A percentile compares a stretch with the other conserved stretches of the same genome.
These are phyloP conservation scores for Apiospora aurea DNA, from an alignment of 2,329 filamentous ascomycete genomes.

Conservation along the genomic window DNA sequence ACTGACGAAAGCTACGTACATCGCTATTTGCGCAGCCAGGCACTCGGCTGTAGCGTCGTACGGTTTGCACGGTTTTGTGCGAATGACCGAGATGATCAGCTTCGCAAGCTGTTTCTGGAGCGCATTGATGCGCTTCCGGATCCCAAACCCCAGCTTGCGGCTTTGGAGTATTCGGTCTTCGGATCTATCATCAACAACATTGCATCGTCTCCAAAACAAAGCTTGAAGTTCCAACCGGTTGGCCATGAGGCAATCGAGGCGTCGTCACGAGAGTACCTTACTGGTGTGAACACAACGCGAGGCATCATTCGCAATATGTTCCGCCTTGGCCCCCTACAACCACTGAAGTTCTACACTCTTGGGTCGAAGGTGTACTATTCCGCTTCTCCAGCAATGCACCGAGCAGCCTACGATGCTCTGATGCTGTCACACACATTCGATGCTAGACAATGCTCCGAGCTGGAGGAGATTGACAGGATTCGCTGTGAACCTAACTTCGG, in stretches of 20 bases:
- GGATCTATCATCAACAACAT: conserved; percentile 42
- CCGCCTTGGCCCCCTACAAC: conserved; percentile 65
- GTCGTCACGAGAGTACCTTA: conserved; percentile 49
- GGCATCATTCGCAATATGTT: conserved; percentile 68
- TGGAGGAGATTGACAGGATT: conserved; percentile 67
- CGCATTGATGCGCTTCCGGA: conserved; percentile 53
- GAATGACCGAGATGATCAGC: conserved; percentile 60
- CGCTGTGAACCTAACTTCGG: conserved; percentile 69
- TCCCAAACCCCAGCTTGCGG: conserved; percentile 57
- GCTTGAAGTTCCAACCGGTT: conserved; percentile 61
- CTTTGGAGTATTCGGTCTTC: conserved; percentile 54
- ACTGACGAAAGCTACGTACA: conserved; percentile 58
- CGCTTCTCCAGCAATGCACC: conserved; percentile 76
- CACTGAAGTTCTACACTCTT: conserved; percentile 73
- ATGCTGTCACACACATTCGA: conserved; percentile 73
- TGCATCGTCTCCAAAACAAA: conserved; percentile 43
- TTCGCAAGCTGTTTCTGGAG: conserved; percentile 57
- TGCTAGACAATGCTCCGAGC: conserved; percentile 63
- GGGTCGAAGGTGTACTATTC: conserved; percentile 74
- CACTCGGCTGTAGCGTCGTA: conserved; percentile 67
- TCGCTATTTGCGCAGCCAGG: conserved; percentile 61
- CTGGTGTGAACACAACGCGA: conserved; percentile 59
- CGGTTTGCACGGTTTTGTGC: conserved; percentile 65
- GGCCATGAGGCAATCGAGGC: conserved; percentile 53
- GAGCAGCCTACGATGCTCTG: conserved; percentile 69